A percentile compares a stretch with the other conserved stretches of the same genome.
Conservation (phyloP, 192 early-diverging fungal species). For the Coemansia sp. region DNA sequence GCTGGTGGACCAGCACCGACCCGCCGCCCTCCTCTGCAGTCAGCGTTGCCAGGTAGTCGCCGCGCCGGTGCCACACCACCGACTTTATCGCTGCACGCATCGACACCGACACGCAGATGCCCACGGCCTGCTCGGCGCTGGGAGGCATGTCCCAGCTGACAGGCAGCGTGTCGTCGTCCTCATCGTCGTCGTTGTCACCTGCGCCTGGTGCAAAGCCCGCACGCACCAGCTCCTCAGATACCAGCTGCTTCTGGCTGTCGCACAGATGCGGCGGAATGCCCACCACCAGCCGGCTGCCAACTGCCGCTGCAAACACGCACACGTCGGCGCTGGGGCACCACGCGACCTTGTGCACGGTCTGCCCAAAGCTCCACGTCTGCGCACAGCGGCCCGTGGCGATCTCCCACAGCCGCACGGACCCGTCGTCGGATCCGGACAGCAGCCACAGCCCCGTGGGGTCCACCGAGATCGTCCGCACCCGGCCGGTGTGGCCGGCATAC, state of each 20-base stretch:
- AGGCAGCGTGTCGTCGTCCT: slow-evolving; percentile 29
- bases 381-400: slow-evolving; percentile 84
- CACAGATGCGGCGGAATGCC: slow-evolving; percentile 54
- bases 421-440: slow-evolving; percentile 87
- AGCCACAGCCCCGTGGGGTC: slow-evolving; percentile 92
- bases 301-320: slow-evolving; percentile 74
- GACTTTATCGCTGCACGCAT: slow-evolving; percentile 69
- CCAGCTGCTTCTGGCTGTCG: slow-evolving; percentile 28
- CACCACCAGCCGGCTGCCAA: slow-evolving; percentile 59
- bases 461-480: slow-evolving; percentile 79
- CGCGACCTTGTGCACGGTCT: slow-evolving; percentile 66
- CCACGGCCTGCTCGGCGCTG: slow-evolving; percentile 49
- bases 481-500: slow-evolving; percentile 78
- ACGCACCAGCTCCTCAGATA: slow-evolving; percentile 43
- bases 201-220: slow-evolving; percentile 31
- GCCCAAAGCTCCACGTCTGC: slow-evolving; percentile 69
- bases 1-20: slow-evolving; percentile 86
- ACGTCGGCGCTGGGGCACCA: slow-evolving; percentile 88
- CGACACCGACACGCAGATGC: slow-evolving; percentile 49
- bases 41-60: slow-evolving; percentile 92
- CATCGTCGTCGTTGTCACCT: slow-evolving; percentile 22
- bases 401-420: slow-evolving; percentile 89
- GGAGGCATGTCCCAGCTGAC: slow-evolving; percentile 58
- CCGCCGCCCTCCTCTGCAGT: slow-evolving; percentile 71
- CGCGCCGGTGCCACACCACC: slow-evolving; percentile 92